Percentiles rank a stretch among this genome's conserved stretches.
These are phyloP conservation scores for Candida ficus DNA, from an alignment of 805 yeast genomes.

Conservation along the genomic window DNA sequence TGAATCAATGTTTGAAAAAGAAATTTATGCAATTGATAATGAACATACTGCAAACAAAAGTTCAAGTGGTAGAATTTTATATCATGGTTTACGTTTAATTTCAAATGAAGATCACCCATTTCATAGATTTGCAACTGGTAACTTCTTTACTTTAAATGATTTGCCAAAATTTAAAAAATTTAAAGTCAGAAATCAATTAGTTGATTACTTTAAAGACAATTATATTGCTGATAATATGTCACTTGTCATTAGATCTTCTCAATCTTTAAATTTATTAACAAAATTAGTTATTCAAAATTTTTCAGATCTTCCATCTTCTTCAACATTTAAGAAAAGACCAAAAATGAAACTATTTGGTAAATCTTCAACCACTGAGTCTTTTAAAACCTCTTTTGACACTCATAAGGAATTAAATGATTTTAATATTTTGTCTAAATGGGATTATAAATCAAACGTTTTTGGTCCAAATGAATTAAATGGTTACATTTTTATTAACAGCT, in stretches of 20 bases:
- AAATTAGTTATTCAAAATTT: conserved; percentile 45
- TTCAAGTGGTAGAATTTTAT: conserved; percentile 40
- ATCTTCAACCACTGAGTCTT: not conserved
- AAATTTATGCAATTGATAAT: conserved; percentile 56
- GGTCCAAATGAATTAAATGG: conserved; percentile 15
- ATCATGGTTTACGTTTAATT: conserved; percentile 53
- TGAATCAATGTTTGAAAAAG: conserved; percentile 37
- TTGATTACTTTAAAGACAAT: conserved; percentile 34
- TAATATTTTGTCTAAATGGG: conserved; percentile 17
- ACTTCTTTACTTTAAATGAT: conserved; percentile 40
- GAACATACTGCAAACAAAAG: conserved; percentile 58
- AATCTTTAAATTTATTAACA: conserved; percentile 52
- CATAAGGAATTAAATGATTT: conserved; percentile 10
- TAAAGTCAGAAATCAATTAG: conserved; percentile 33
- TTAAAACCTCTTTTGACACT: not conserved
- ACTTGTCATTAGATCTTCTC: conserved; percentile 60
- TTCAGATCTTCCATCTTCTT: conserved; percentile 25
- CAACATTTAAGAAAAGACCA: conserved; percentile 4
- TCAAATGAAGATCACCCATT: conserved; percentile 48
- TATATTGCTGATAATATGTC: conserved; percentile 48
- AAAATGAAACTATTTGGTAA: conserved; percentile 8
- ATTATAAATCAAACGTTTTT: conserved; percentile 22
- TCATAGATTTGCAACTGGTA: conserved; percentile 63
- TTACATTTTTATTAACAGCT: conserved; percentile 35
- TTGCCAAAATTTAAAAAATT: conserved; percentile 28